Conservation (phyloP, 108 stramenopile species). For the Asterionellopsis glacialis region DNA sequence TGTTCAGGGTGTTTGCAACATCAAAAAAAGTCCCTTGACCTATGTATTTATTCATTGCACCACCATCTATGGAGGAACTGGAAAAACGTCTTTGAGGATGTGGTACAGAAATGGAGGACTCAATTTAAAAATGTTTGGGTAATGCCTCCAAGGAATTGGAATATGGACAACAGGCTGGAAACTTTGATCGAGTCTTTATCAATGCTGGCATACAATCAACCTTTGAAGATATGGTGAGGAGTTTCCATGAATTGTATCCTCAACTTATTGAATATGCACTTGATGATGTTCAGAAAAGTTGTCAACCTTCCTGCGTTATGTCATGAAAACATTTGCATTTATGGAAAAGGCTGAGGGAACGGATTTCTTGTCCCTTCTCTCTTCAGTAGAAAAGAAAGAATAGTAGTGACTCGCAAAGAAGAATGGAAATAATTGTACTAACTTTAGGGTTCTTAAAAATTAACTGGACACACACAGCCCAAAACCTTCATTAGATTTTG, state of each 20-base stretch:
- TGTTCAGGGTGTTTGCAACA: constrained; percentile 69
- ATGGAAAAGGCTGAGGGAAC: too few species aligned
- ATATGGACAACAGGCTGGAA: constrained; percentile 64
- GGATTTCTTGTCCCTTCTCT: too few species aligned
- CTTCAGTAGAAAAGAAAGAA: too few species aligned
- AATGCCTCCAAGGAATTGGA: constrained; percentile 92
- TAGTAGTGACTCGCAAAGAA: too few species aligned
- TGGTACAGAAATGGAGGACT: constrained; percentile 89
- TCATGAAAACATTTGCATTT: not conserved
- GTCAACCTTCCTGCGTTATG: not conserved
- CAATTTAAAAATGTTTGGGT: constrained; percentile 63
- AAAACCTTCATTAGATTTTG: too few species aligned
- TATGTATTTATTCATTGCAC: constrained; percentile 82
- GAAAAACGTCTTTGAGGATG: constrained; percentile 84
- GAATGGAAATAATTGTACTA: too few species aligned
- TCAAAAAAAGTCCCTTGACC: constrained; percentile 50
- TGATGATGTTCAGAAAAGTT: not conserved
- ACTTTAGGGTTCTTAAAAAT: too few species aligned
- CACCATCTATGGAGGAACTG: constrained; percentile 87
- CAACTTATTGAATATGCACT: constrained; percentile 25
- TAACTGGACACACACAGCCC: too few species aligned
- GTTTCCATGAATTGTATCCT: constrained; percentile 69
- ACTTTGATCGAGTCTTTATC: constrained; percentile 58
- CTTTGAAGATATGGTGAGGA: constrained; percentile 53
- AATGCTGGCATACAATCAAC: constrained; percentile 61